Base-by-base conservation (phyloP, 306 rosid genomes). In the Parietaria judaica region DNA sequence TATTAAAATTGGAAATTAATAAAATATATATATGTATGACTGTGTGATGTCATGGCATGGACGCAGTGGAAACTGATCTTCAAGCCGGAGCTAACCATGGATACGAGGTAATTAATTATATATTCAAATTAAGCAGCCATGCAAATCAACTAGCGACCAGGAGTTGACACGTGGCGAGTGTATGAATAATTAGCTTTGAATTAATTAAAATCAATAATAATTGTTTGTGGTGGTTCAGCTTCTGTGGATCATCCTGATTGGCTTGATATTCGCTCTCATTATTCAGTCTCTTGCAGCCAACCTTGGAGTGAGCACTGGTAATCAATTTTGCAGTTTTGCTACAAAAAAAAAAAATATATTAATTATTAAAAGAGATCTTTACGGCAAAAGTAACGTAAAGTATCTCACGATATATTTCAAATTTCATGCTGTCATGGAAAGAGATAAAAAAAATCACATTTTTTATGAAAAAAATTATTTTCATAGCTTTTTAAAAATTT, bases 231-330 rank as follows among this genome's bases (percentile, higher is more conserved):
- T 23, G 31, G 31, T 70, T 60, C 94, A 91, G 97, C 82, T 85
- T 43, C 76, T 91, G n/a, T 91, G 97, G 97, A 79, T 91, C 65
- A 62, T 91, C 59, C 87, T 91, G 1, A 60, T 91, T 66, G 97
- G 97, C 51, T 14, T 91, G 54, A 3, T 87, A 15, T 91, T 91
- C 72, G 95, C 96, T 0, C 91, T 87, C 65, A 83, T 91, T 14
- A 87, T 91, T 54, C 97, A 91, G 39, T 91, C 97, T 2, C 81
- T 91, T 2, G 76, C 97, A 39, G 96, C 97, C 56, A 91, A 91
- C 72, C 97, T 91, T 47, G 95, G 97, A 4, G 97, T 91, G 35
- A 74, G 66, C 64, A 87, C 97, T 0, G 96, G 96, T 87, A 54
- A 46, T 54, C 11, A 16, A 2, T 44, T 4, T 8, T 3, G 4